Conservation (phyloP, 139 green algal genomes). For the Pseudopediastrum boryanum region DNA sequence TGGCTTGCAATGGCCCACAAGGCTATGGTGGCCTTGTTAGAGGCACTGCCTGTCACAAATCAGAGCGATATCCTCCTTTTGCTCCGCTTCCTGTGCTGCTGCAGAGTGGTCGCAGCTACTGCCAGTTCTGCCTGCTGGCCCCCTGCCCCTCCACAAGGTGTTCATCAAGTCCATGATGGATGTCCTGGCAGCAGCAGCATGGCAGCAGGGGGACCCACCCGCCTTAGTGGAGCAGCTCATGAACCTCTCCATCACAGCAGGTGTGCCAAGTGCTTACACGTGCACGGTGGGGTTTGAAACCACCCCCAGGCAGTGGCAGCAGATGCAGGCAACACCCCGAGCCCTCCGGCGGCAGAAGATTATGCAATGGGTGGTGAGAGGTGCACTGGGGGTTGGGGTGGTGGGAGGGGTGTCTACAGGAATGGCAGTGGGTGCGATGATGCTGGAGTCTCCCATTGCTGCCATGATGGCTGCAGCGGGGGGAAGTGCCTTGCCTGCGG, state of each 20-base stretch:
- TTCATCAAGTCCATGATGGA: conserved; percentile 71
- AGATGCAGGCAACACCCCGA: conserved; percentile 35
- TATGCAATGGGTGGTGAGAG: conserved; percentile 50
- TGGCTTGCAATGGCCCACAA: too few relatives aligned
- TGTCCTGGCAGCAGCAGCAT: conserved; percentile 54
- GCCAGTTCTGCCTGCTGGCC: conserved; percentile 3
- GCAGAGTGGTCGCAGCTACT: conserved; percentile 31
- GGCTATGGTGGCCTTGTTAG: too few relatives aligned
- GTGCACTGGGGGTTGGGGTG: conserved; percentile 49
- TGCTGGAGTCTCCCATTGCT: too few relatives aligned
- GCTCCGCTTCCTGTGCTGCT: too few relatives aligned
- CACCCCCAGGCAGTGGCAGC: conserved; percentile 35
- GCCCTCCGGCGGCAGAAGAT: conserved; percentile 43
- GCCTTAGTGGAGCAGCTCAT: conserved; percentile 35
- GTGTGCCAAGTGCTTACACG: conserved; percentile 58
- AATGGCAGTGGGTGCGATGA: conserved; percentile 54
- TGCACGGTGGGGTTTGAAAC: conserved; percentile 66
- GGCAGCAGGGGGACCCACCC: conserved; percentile 39
- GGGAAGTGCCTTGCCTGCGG: too few relatives aligned
- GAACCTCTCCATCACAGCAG: conserved; percentile 42
- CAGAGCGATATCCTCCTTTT: too few relatives aligned
- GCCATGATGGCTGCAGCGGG: too few relatives aligned
- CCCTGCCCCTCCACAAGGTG: conserved; percentile 65
- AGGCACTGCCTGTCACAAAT: too few relatives aligned
- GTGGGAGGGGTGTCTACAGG: conserved; percentile 46